Base-by-base conservation (phyloP, 257 asterid species). In the Thymus mandschuricus region DNA sequence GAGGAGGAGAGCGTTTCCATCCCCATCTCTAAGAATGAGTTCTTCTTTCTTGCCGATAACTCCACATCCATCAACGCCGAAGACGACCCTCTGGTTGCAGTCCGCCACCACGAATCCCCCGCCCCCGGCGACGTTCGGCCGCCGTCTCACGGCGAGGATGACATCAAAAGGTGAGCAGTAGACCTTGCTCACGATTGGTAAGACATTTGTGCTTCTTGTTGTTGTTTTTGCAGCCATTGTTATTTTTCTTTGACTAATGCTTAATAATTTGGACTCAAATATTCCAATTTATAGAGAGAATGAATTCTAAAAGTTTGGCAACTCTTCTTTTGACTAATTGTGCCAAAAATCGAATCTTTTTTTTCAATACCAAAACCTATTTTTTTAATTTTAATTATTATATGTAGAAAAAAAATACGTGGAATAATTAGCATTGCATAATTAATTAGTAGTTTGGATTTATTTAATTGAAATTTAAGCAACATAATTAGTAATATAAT, bases 1-100 rank as follows among this genome's bases (percentile, higher is more conserved):
- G 69, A 90, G 89, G 0, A 92, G 87, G 78, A 90, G 76, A 69
- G 80, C 78, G 72, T 73, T 84, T 27, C 87, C 97, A 29, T 86
- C 76, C 0, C 80, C 85, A 34, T 87, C 97, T 48, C 83, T 77
- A 3, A 90, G 79, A 70, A 90, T 72, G 44, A 92, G 46, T 78
- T 90, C 86, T 3, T 83, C 88, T 60, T 90, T 88, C 73, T 76
- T 86, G 11, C 97, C 98, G 55, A 86, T 70, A 66, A 87, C 11
- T 40, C 98, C 98, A 64, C 98, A 92, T 3, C 97, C 98, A 52
- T 90, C 97, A 30, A 87, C 89, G 31, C 74, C 79, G 64, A 90
- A 92, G 31, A 86, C 72, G 33, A 80, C 71, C 69, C 72, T 75
- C 11, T 88, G 95, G 66, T 40, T 43, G 29, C 66, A 11, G 60